Conservation (phyloP, 345 rosid species). For the Ceriops tagal region DNA sequence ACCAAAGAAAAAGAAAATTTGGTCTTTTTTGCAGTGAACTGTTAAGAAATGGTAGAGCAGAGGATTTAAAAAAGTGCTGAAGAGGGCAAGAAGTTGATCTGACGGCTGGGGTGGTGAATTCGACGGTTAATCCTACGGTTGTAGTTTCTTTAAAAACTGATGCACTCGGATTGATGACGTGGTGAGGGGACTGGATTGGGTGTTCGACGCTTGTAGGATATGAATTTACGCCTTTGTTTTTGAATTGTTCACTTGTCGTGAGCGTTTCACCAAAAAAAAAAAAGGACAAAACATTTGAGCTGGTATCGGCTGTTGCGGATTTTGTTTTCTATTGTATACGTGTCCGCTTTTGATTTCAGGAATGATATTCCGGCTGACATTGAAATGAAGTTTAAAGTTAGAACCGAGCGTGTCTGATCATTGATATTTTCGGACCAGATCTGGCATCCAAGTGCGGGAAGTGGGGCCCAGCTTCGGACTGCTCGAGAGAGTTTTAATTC, state of each 20-base stretch:
- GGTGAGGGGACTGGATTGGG: neutral
- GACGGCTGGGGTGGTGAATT: constrained; percentile 16
- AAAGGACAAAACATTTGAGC: neutral
- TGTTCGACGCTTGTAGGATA: neutral
- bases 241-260: neutral
- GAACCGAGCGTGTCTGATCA: neutral
- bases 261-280: neutral
- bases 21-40: neutral
- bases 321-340: neutral
- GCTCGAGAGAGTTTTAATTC: neutral
- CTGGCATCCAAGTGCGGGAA: constrained; percentile 19
- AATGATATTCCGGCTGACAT: too few species aligned
- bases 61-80: constrained; percentile 5
- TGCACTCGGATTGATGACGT: constrained; percentile 22
- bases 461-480: neutral
- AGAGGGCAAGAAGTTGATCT: constrained; percentile 1
- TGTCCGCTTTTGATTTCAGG: neutral
- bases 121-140: constrained; percentile 15
- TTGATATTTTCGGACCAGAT: neutral
- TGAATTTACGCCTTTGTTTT: constrained; percentile 8
- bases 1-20: neutral
- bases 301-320: neutral
- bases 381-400: too few species aligned
- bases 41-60: neutral
- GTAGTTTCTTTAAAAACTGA: neutral